phyloP scores from a whole-genome alignment of 345 rosid species.

The Sisymbrium irio region DNA sequence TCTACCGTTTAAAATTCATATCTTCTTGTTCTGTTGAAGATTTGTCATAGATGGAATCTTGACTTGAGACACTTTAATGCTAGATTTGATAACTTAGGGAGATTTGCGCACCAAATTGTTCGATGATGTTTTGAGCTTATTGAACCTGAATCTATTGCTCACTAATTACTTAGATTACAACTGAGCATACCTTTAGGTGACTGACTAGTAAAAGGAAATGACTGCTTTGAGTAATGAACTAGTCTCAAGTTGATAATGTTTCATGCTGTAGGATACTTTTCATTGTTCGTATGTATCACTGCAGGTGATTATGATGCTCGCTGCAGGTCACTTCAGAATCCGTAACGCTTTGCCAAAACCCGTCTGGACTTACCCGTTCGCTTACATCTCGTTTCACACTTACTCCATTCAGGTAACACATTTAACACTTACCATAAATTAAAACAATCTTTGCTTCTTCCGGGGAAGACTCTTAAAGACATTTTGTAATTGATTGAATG shows the following conservation, averaged over 20 bases:
- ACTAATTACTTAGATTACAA: not conserved
- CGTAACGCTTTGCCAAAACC: constrained; percentile 79
- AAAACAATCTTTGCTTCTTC: not conserved
- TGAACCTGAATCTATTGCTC: not conserved
- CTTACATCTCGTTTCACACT: constrained; percentile 84
- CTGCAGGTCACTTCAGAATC: constrained; percentile 93
- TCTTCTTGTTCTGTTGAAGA: not conserved
- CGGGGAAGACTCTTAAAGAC: not conserved
- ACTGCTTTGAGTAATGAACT: not conserved
- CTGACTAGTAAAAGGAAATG: not conserved
- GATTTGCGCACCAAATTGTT: not conserved
- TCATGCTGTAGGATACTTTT: not conserved
- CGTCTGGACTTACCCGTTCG: constrained; percentile 86
- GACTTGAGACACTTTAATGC: not conserved
- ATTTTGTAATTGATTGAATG: not conserved
- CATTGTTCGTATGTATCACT: constrained; percentile 17
- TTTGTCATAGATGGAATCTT: not conserved
- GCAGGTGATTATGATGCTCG: constrained; percentile 96
- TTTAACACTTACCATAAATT: not conserved
- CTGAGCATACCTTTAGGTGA: not conserved
- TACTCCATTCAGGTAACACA: constrained; percentile 78
- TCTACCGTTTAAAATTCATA: not conserved
- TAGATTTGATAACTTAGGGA: not conserved
- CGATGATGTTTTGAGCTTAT: not conserved
- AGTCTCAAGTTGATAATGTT: not conserved